Evolutionary conservation across 331 rosid genomes (phyloP), one percentile per base, ranked within the genome.

Genomic region (Malus hybrid): DNA sequence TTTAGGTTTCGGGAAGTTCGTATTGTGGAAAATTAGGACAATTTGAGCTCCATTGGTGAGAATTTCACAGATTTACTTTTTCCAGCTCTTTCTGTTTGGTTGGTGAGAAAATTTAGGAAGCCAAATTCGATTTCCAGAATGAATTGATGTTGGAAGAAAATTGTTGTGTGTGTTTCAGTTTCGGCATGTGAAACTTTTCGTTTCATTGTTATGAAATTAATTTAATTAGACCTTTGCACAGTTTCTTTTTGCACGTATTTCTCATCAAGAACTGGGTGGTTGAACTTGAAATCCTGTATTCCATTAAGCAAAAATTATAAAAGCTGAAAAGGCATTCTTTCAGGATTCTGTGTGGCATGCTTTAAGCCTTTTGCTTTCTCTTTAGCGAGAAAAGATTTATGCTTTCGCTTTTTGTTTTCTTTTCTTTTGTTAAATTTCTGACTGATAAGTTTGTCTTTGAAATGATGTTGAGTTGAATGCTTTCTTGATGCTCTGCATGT

Each of bases 361-460:
- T 75, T 64, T 79, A 77, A 53, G 57, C 78, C 84, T 75, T 81
- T 80, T 65, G 48, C 78, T 78, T 66, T 80, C 77, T 75, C 79
- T 75, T 78, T 70, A 46, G 74, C 66, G 63, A 55, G 72, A 6
- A 78, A 71, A 73, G 74, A 75, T 28, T 67, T 77, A n/a, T 87
- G 77, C 82, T 84, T 86, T 82, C 75, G 56, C 80, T 44, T 82
- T 86, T 58, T 30, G 66, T 53, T 42, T 33, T 48, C 39, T 33
- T 1, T 50, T 74, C 65, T 75, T 52, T 52, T 80, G 55, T 66
- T 44, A 13, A n/a, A 34, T 33, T 61, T 53, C 62, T 46, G 33
- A 32, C 34, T 39, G 18, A 19, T 36, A 68, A 66, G 71, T 70
- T 26, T 72, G 57, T 52, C 39, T 48, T 44, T n/a, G 22, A 22